A percentile compares a stretch with the other conserved stretches of the same genome.
Conservation (phyloP, 768 basidiomycete genomes). For the Suillus placidus region DNA sequence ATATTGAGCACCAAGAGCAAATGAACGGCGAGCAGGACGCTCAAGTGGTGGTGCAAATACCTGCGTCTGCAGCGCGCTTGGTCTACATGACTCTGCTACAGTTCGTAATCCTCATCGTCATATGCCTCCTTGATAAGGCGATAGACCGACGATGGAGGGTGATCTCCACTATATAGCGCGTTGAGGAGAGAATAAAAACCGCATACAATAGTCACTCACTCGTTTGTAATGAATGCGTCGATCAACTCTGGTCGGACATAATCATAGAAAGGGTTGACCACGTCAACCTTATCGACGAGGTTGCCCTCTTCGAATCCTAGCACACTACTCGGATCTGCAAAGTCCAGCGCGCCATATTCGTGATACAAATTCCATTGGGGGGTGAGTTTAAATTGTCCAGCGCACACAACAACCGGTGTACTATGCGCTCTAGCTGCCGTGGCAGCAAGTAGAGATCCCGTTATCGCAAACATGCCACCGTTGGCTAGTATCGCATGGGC, state of each 20-base stretch:
- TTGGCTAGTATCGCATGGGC: conserved; percentile 97
- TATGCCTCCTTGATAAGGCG: conserved; percentile 92
- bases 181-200: conserved; percentile 12
- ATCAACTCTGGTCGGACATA: conserved; percentile 92
- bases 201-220: conserved; percentile 59
- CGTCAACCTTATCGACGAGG: conserved; percentile 85
- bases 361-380: conserved; percentile 89
- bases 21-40: conserved; percentile 12
- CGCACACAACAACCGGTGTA: conserved; percentile 91
- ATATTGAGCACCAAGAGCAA: conserved; percentile 68
- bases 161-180: conserved; percentile 72
- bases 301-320: conserved; percentile 76
- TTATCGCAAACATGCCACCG: conserved; percentile 91
- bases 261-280: conserved; percentile 95
- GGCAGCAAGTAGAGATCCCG: conserved; percentile 83
- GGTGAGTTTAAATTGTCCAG: conserved; percentile 96
- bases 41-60: conserved; percentile 1
- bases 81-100: conserved; percentile 42
- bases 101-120: conserved; percentile 90
- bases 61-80: background rate
- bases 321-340: conserved; percentile 69
- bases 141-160: conserved; percentile 93
- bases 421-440: conserved; percentile 88
- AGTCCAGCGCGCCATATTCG: conserved; percentile 82
- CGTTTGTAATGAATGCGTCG: conserved; percentile 94